Evolutionary conservation across 768 basidiomycete species (phyloP), one percentile per base, ranked within the genome.

Genomic region (Hydnomerulius pinastri): DNA sequence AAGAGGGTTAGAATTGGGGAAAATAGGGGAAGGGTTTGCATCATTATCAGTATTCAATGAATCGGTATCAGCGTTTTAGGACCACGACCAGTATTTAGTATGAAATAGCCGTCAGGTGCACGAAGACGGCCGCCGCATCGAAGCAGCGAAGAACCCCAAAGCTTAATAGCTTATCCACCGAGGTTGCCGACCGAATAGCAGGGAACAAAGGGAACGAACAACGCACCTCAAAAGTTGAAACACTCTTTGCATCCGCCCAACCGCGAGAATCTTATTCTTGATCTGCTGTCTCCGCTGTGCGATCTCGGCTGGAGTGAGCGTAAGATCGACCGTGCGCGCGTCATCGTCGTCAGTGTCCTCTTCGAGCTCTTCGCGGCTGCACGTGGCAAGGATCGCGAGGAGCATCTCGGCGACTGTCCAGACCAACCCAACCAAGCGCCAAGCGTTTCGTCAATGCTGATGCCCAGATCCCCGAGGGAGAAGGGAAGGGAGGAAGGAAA

Each of bases 361-460:
- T 58, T 86, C 86, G 20, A 98, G 80, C 65, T 98, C 97, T 65
- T 98, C 95, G 61, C 91, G 84, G 54, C 87, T 90, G 71, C 97
- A 99, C 51, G 94, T 90, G 60, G 90, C 87, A 28, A 99, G 76
- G 53, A 99, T 89, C 4, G 95, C 94, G 35, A 98, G 85, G 28
- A 98, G 74, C 96, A 98, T 98, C 65, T 99, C 96, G 47, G 94
- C 90, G 64, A 99, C 96, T 98, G 54, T n/a, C n/a, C n/a, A n/a
- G n/a, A n/a, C n/a, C n/a, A n/a, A n/a, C n/a, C n/a, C n/a, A n/a
- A n/a, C n/a, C n/a, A n/a, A n/a, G n/a, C n/a, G n/a, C n/a, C n/a
- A n/a, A n/a, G n/a, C 28, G 24, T 24, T 54, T 33, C 29, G 38
- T 30, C 17, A 29, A 41, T 15, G 17, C 18, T 5, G 25, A 33